A percentile compares a stretch with the other conserved stretches of the same genome.
phyloP scores from a whole-genome alignment of 2,329 filamentous ascomycete genomes.

The Phyllosticta capitalensis region DNA sequence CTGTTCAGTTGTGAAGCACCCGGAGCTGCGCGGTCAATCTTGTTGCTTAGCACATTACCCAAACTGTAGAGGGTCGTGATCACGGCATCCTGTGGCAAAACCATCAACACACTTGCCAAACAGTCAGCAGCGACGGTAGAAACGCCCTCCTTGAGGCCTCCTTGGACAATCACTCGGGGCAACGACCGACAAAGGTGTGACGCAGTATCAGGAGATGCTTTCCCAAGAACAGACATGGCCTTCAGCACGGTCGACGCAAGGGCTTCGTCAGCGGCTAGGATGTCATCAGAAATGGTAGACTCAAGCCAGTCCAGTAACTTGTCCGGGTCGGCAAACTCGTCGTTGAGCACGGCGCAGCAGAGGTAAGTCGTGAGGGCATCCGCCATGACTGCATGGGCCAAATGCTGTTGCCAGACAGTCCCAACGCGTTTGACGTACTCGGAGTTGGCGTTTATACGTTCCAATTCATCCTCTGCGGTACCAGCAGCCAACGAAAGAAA shows the following conservation, averaged over 20 bases:
- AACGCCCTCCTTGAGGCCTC: constrained; percentile 57
- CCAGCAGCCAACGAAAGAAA: constrained; percentile 52
- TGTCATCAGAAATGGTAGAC: constrained; percentile 64
- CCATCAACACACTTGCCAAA: constrained; percentile 68
- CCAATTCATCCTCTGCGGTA: constrained; percentile 73
- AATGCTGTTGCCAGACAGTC: constrained; percentile 73
- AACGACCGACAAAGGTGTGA: constrained; percentile 69
- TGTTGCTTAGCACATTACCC: constrained; percentile 86
- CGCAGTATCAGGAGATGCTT: constrained; percentile 61
- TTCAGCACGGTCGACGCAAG: constrained; percentile 72
- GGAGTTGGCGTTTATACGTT: constrained; percentile 74
- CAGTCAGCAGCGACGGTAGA: constrained; percentile 74
- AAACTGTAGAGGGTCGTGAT: constrained; percentile 94
- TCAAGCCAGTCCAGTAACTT: constrained; percentile 78
- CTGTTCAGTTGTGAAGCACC: constrained; percentile 43
- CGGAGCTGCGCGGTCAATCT: constrained; percentile 39
- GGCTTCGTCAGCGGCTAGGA: constrained; percentile 71
- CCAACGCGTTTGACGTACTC: constrained; percentile 77
- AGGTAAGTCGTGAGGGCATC: constrained; percentile 73
- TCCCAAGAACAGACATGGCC: constrained; percentile 72
- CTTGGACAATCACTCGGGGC: constrained; percentile 80
- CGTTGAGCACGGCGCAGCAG: constrained; percentile 74
- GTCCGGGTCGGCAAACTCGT: constrained; percentile 71
- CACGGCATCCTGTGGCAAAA: constrained; percentile 81
- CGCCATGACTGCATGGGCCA: constrained; percentile 79